Conservation (phyloP, 1,139 yeast genomes). For the Hemisphaericaspora subhashii region DNA sequence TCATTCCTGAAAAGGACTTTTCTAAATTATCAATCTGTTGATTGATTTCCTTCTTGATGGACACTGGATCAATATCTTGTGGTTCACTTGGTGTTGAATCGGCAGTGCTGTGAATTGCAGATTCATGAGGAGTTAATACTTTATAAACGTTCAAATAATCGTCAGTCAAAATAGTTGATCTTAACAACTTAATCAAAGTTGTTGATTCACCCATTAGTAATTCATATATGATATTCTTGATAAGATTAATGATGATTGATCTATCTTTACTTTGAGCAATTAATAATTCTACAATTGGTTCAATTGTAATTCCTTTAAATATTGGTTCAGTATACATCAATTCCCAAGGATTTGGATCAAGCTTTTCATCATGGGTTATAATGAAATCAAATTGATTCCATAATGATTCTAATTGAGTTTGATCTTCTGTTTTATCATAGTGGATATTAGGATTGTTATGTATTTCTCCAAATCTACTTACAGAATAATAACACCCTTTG, state of each 20-base stretch:
- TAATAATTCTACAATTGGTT: conserved; percentile 19
- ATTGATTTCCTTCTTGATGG: conserved; percentile 15
- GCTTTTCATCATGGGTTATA: conserved; percentile 46
- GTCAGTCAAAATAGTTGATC: conserved; percentile 22
- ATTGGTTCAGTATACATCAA: conserved; percentile 19
- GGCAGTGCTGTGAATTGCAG: background rate
- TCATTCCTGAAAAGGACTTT: no score
- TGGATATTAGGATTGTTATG: conserved; percentile 35
- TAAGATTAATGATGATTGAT: conserved; percentile 13
- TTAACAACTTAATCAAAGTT: conserved; percentile 18
- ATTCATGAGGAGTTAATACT: conserved; percentile 5
- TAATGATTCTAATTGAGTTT: conserved; percentile 28
- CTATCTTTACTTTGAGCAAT: conserved; percentile 13
- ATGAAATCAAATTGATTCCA: conserved; percentile 64
- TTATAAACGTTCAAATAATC: conserved; percentile 34
- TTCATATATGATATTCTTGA: conserved; percentile 19
- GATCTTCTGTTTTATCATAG: conserved; percentile 76
- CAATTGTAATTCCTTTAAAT: conserved; percentile 24
- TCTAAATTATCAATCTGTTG: conserved; percentile 19
- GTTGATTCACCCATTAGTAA: conserved; percentile 17
- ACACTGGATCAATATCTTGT: conserved; percentile 9
- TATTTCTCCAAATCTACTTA: conserved; percentile 68
- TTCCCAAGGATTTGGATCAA: conserved; percentile 29
- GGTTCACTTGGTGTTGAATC: background rate
- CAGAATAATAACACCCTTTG: conserved; percentile 46